phyloP scores from a whole-genome alignment of 352 stramenopile species.

The Phytophthora pluvialis region DNA sequence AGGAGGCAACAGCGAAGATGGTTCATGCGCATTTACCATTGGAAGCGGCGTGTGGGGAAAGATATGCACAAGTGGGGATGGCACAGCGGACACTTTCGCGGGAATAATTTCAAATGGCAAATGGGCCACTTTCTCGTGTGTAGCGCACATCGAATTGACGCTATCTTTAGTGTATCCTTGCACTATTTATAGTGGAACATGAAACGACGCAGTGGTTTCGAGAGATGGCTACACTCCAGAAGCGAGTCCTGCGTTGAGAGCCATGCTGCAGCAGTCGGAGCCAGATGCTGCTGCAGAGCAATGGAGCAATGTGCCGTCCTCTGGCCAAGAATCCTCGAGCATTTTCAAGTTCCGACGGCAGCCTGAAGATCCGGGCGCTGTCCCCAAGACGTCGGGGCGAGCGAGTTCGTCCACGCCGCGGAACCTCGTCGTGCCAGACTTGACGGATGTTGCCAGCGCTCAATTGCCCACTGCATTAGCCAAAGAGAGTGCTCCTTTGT shows the following conservation, averaged over 20 bases:
- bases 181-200: conserved; percentile 24
- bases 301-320: conserved; percentile 9
- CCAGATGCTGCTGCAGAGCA: conserved; percentile 3
- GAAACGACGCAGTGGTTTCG: conserved; percentile 34
- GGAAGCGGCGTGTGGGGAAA: conserved; percentile 1
- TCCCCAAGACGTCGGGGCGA: conserved; percentile 29
- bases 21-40: conserved; percentile 35
- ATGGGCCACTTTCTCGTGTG: not conserved
- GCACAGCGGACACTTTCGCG: conserved; percentile 33
- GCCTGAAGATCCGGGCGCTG: conserved; percentile 12
- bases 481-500: conserved; percentile 1
- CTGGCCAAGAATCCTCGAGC: conserved; percentile 5
- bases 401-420: conserved; percentile 33
- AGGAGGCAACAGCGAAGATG: not conserved
- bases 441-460: conserved; percentile 19
- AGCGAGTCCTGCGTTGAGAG: no score
- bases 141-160: conserved; percentile 13
- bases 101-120: conserved; percentile 32
- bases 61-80: conserved; percentile 16
- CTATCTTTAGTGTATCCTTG: conserved; percentile 2
- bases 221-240: conserved; percentile 23
- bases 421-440: conserved; percentile 48
- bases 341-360: conserved; percentile 53
- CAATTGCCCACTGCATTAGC: conserved; percentile 20
- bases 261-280: not conserved